Percentiles rank a stretch among this genome's conserved stretches.
Conservation (phyloP, 2,329 filamentous ascomycete genomes). For the Coniella lustricola region DNA sequence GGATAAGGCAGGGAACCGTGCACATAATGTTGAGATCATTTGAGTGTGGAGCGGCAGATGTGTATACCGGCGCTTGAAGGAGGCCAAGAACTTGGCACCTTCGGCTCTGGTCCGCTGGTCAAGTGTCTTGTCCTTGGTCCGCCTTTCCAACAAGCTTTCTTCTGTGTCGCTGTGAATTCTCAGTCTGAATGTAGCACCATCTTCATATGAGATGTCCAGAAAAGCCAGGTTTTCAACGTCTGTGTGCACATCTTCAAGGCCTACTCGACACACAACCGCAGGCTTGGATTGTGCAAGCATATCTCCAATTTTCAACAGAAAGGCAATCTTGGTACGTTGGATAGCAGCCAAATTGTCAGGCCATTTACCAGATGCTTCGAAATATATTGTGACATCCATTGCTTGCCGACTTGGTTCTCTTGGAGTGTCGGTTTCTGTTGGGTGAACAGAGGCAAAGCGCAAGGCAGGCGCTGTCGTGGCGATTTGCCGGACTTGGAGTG, state of each 20-base stretch:
- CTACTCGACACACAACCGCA: conserved; percentile 61
- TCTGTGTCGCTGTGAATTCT: conserved; percentile 88
- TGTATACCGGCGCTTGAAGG: conserved; percentile 64
- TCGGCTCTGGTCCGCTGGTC: conserved; percentile 61
- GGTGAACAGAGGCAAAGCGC: conserved; percentile 61
- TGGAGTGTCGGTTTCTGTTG: conserved; percentile 40
- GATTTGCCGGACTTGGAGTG: conserved; percentile 78
- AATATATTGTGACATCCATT: conserved; percentile 77
- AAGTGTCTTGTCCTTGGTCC: conserved; percentile 64
- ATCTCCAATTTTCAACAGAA: conserved; percentile 69
- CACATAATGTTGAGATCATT: conserved; percentile 71
- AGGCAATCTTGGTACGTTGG: conserved; percentile 88
- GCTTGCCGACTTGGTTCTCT: conserved; percentile 40
- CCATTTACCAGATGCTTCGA: conserved; percentile 90
- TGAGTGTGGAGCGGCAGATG: conserved; percentile 74
- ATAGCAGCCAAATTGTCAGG: conserved; percentile 87
- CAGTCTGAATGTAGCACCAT: conserved; percentile 69
- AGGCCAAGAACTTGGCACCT: conserved; percentile 60
- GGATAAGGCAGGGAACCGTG: conserved; percentile 71
- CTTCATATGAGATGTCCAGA: conserved; percentile 71
- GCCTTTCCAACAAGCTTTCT: conserved; percentile 70
- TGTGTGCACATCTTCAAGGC: conserved; percentile 67
- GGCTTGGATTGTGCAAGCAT: conserved; percentile 55
- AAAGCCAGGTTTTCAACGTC: conserved; percentile 71
- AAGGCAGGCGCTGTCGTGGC: conserved; percentile 65